phyloP scores from a whole-genome alignment of 768 basidiomycete genomes.

The Leccinum disarticulatum region DNA sequence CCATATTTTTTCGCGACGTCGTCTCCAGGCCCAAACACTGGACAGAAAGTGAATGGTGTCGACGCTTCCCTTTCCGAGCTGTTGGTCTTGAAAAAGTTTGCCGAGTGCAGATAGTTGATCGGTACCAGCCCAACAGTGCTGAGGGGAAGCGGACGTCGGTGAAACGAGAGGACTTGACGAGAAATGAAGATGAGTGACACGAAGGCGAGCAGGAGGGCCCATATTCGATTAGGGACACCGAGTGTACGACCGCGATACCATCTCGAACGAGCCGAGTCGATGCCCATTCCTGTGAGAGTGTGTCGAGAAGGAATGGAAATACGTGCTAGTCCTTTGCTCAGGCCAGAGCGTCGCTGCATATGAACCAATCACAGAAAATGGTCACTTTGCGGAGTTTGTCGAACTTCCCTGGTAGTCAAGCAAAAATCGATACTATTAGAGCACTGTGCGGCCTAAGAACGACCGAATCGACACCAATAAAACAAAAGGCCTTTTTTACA shows the following conservation, averaged over 20 bases:
- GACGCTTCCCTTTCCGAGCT: constrained; percentile 34
- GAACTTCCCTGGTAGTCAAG: no score
- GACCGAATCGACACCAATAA: background rate
- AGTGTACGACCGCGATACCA: constrained; percentile 56
- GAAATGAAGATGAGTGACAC: constrained; percentile 55
- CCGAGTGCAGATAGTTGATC: constrained; percentile 80
- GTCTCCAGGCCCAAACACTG: constrained; percentile 81
- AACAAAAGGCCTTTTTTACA: background rate
- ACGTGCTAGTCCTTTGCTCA: constrained; percentile 50
- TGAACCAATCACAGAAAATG: constrained; percentile 27
- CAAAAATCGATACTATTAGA: background rate
- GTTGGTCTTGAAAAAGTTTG: constrained; percentile 19
- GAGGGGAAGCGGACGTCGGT: constrained; percentile 23
- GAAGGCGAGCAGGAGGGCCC: constrained; percentile 58
- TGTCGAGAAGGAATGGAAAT: constrained; percentile 49
- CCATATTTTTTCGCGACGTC: constrained; percentile 79
- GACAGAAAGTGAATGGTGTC: constrained; percentile 91
- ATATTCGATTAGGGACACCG: constrained; percentile 68
- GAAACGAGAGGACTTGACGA: constrained; percentile 50
- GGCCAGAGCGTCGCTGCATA: constrained; percentile 61
- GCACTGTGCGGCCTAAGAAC: constrained; percentile 1
- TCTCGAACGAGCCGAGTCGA: constrained; percentile 48
- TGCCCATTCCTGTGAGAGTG: constrained; percentile 43
- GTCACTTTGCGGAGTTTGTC: constrained; percentile 1
- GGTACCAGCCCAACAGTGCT: constrained; percentile 54